These are phyloP conservation scores for Hypoxylon sp. DNA, from an alignment of 2,329 filamentous ascomycete species.

Conservation along the genomic window DNA sequence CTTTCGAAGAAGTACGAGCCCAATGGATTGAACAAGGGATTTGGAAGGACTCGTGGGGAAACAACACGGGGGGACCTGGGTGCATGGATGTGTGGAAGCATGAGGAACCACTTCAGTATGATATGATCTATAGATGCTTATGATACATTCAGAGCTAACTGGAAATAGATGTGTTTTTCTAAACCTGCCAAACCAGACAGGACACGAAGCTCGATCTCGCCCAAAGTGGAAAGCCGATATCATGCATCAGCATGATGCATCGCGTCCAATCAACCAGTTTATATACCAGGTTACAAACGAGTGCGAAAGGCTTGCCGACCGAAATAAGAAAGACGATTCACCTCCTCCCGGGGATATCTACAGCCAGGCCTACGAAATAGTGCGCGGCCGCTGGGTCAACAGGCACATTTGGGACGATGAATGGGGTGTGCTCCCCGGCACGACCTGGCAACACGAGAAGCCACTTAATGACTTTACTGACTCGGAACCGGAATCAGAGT, in stretches of 20 bases:
- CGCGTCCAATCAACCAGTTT: not conserved
- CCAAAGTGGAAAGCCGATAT: not conserved
- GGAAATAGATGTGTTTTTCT: not conserved
- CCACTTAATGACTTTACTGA: not conserved
- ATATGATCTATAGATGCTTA: not conserved
- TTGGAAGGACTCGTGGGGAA: not conserved
- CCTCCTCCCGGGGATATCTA: not conserved
- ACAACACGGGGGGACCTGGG: not conserved
- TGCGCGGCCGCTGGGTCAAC: not conserved
- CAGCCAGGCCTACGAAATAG: not conserved
- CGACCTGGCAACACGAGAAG: not conserved
- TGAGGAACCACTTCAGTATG: not conserved
- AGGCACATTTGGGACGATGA: not conserved
- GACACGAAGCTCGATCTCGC: not conserved
- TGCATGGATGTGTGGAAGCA: not conserved
- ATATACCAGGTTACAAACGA: not conserved
- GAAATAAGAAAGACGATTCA: not conserved
- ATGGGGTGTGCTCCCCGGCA: not conserved
- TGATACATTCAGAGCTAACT: not conserved
- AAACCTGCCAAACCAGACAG: not conserved
- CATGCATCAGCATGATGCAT: not conserved
- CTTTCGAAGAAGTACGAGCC: constrained; percentile 8
- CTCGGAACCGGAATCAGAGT: not conserved
- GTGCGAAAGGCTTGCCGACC: not conserved
- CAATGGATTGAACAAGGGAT: constrained; percentile 20